Evolutionary conservation across 1,284 basidiomycete species (phyloP), one percentile per base, ranked within the genome.

Genomic region (Moesziomyces antarcticus): DNA sequence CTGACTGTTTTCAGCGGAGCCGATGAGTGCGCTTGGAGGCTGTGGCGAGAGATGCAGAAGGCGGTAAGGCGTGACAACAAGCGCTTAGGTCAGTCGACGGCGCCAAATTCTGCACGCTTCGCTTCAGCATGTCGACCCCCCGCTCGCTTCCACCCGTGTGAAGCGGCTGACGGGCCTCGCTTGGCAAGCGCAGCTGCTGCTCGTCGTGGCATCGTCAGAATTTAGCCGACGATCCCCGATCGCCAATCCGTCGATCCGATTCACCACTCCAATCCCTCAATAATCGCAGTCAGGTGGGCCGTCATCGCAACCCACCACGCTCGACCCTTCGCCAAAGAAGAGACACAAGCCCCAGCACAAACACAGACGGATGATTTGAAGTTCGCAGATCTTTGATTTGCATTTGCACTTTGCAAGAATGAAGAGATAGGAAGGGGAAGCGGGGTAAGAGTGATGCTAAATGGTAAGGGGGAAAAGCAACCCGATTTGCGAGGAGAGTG

Each of bases 371-470:
- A 18, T 40, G 30, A 33, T 33, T 13, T 33, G 30, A 33, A 14
- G 37, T 40, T 40, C 37, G 37, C 37, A 40, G 37, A 40, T 40
- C 37, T 40, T 40, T 40, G 37, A 18, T 40, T 40, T 40, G 37
- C 37, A 40, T 40, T 40, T 40, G 37, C 37, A 40, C 37, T 40
- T 40, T 16, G 16, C 14, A 40, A 18, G 18, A 18, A 40, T n/a
- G 37, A 40, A 40, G 37, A 40, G 37, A 40, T 40, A 40, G n/a
- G 7, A 40, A 40, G 18, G 14, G 18, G 18, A 18, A 40, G 37
- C 16, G 37, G 37, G 37, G 37, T 16, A 18, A 40, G 37, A 18
- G 37, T 18, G 37, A 40, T 40, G 37, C 37, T 40, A 7, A 40
- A 18, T 40, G 37, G 14, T 40, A 40, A 40, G 14, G 18, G 37